Evolutionary conservation across 2,329 filamentous ascomycete genomes (phyloP).

Genomic region (Zymoseptoria passerinii): DNA sequence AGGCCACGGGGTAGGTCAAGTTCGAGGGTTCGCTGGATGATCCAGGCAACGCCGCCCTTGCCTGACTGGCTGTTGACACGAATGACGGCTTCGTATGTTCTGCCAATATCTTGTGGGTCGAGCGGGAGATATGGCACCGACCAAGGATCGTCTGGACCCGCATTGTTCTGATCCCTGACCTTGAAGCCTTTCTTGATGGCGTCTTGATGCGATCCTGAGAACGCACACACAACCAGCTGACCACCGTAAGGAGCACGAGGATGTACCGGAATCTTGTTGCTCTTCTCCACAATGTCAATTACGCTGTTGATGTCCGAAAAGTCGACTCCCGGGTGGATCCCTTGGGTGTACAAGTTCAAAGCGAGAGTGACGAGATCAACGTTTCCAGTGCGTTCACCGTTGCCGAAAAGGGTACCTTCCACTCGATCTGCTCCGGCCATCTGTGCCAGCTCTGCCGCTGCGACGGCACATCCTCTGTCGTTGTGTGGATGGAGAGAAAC

Average conservation of each 20-base stretch:
- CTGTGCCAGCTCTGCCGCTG: slow-evolving; percentile 83
- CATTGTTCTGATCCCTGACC: slow-evolving; percentile 53
- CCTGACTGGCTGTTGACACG: slow-evolving; percentile 94
- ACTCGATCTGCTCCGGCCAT: slow-evolving; percentile 95
- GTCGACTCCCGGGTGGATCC: slow-evolving; percentile 74
- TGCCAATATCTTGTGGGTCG: slow-evolving; percentile 85
- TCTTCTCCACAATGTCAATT: slow-evolving; percentile 82
- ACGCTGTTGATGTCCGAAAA: slow-evolving; percentile 81
- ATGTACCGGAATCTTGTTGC: slow-evolving; percentile 91
- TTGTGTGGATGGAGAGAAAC: slow-evolving; percentile 93
- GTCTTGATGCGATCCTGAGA: slow-evolving; percentile 88
- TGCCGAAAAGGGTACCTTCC: slow-evolving; percentile 88
- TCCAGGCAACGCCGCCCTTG: slow-evolving; percentile 91
- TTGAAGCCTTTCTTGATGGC: slow-evolving; percentile 89
- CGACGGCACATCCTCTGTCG: slow-evolving; percentile 81
- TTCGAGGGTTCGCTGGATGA: slow-evolving; percentile 79
- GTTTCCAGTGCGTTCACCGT: slow-evolving; percentile 92
- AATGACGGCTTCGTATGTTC: slow-evolving; percentile 96
- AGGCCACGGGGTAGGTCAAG: slow-evolving; percentile 88
- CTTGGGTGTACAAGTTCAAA: slow-evolving; percentile 91
- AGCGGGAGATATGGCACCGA: slow-evolving; percentile 84
- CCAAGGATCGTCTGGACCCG: slow-evolving; percentile 62
- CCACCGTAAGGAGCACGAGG: slow-evolving; percentile 85
- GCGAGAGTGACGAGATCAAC: slow-evolving; percentile 89
- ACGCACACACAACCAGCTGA: slow-evolving; percentile 83